Base-by-base conservation (phyloP, 2,329 filamentous ascomycete species). In the Pseudogymnoascus sp. region DNA sequence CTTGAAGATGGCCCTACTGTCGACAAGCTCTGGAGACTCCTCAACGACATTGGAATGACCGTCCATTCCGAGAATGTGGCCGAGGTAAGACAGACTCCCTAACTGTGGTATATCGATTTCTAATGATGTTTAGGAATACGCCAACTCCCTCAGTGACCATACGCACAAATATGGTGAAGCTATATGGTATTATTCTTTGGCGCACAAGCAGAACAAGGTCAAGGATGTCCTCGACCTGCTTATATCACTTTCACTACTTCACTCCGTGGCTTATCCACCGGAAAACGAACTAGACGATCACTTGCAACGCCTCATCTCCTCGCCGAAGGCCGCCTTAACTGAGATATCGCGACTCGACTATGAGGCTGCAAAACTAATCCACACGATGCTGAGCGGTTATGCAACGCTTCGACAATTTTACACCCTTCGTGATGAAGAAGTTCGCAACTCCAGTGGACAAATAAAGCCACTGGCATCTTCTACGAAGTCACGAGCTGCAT, bases 321-420 rank as follows among this genome's bases (percentile, higher is more conserved):
- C 88, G 61, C 89, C 92, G 11, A 88, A 88, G 68, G 77, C 84
- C 12, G 88, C 89, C 0, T 80, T 97, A 2, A 85, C 88, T 63
- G 80, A 84, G 31, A 85, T 93, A 62, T 89, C 90, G 5, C 82
- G 83, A 25, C 82, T 88, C 62, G 93, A 97, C 69, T 78, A 89
- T 34, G 88, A 93, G 72, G 93, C 91, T 6, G 93, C 93, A 7
- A 84, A 90, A 68, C 83, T 96, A 9, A 81, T 97, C 2, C 90
- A 93, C 56, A 89, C 88, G 65, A 88, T 93, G 76, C 85, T 97
- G 8, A 95, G 90, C 73, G 93, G 93, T 21, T 97, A 97, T 71
- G 93, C 93, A 21, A 96, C 92, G 0, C 80, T 97, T 18, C 89
- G 93, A 37, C 88, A 88, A 68, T 97, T 93, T 78, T 97, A 96